Percentiles rank a stretch among this genome's conserved stretches.
Evolutionary conservation across 345 rosid species (phyloP).

Genomic region (Brassica juncea): DNA sequence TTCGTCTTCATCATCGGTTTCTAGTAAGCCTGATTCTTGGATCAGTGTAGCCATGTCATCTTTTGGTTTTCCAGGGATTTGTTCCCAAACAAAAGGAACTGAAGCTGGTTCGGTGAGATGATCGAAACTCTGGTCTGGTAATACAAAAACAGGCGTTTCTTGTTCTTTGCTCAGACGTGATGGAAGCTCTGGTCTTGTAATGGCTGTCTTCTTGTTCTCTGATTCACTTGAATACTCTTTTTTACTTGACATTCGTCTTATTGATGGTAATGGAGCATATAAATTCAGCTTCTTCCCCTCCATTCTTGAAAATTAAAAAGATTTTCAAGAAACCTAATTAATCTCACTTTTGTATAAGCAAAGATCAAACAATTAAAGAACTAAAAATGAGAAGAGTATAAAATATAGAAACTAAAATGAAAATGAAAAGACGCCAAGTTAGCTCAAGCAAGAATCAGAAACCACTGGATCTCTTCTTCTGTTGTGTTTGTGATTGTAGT

Average conservation of each 20-base stretch:
- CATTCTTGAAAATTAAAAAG: conserved; percentile 41
- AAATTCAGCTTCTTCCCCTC: conserved; percentile 75
- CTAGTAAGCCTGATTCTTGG: conserved; percentile 38
- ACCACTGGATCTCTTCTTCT: conserved; percentile 6
- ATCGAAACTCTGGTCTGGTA: conserved; percentile 52
- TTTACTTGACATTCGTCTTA: conserved; percentile 48
- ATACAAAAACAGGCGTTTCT: conserved; percentile 36
- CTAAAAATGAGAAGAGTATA: background rate
- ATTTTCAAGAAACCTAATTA: background rate
- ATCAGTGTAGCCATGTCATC: conserved; percentile 40
- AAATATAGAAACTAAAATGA: conserved; percentile 2
- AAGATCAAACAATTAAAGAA: background rate
- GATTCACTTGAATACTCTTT: conserved; percentile 1
- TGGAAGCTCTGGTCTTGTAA: conserved; percentile 45
- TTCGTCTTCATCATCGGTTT: conserved; percentile 43
- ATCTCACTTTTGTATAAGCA: background rate
- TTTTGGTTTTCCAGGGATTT: conserved; percentile 79
- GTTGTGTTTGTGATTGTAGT: conserved; percentile 18
- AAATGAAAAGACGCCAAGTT: background rate
- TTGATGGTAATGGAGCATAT: conserved; percentile 80
- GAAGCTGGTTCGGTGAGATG: conserved; percentile 85
- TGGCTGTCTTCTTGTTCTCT: conserved; percentile 14
- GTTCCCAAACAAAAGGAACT: conserved; percentile 88
- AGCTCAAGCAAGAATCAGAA: conserved; percentile 11
- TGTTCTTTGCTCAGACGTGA: conserved; percentile 38